Base-by-base conservation (phyloP, 305 asterid species). In the Andrographis paniculata region DNA sequence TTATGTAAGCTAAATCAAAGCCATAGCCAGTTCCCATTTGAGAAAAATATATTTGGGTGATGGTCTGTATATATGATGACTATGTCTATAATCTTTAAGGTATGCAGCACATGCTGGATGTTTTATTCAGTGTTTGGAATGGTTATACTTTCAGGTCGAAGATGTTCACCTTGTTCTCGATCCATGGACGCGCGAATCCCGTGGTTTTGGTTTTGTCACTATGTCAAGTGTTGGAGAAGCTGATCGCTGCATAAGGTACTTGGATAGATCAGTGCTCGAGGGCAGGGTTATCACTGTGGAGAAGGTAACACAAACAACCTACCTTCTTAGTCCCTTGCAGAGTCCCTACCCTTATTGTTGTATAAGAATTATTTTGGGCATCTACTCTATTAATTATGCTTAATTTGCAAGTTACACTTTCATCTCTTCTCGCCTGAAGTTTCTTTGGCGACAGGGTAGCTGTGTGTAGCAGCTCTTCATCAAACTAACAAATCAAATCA, bases 391-490 rank as follows among this genome's bases (percentile, higher is more conserved):
- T 1, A n/a, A 21, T 22, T 50, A 17, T 9, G 14, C 16, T 22
- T 40, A 46, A 62, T 53, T 68, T 72, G 69, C 63, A 74, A 58
- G 57, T 54, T 55, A 50, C 67, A 42, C 48, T 55, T n/a, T n/a
- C n/a, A n/a, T n/a, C 60, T 75, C 55, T 64, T 57, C 45, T 65
- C 50, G 60, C 56, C n/a, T 79, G 66, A 75, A 83, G 93, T 74
- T 79, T 77, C n/a, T 79, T 68, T 75, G 81, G 58, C 73, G 68
- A 70, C 92, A 84, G 88, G 92, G 65, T 65, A 66, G 87, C 95
- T 80, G 94, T 84, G 73, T 75, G 95, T 74, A 77, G 95, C 88
- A 88, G 95, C 95, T 80, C 97, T 77, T 81, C 97, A 59, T 60
- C 94, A 69, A 87, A 81, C 56, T 77, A 81, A 80, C 86, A 72